phyloP scores from a whole-genome alignment of 2,329 filamentous ascomycete genomes.

The Colletotrichum tofieldiae region DNA sequence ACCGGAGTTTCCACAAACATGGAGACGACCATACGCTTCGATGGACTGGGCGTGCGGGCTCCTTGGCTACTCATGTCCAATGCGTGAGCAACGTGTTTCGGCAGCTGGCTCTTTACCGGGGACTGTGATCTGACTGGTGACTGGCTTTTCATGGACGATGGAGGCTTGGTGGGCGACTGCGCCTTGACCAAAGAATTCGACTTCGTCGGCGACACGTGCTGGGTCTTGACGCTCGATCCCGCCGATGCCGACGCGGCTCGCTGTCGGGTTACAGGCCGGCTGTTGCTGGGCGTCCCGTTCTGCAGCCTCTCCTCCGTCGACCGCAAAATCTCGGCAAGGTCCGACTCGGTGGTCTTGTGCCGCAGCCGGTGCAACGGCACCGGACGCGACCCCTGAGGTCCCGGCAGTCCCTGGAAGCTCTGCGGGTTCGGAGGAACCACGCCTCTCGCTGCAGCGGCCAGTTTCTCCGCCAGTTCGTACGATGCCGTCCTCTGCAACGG shows the following conservation, averaged over 20 bases:
- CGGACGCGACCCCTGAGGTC: constrained; percentile 34
- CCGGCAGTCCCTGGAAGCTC: constrained; percentile 19
- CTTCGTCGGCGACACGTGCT: constrained; percentile 26
- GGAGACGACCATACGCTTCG: constrained; percentile 17
- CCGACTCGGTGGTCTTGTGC: constrained; percentile 61
- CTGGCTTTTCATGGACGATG: constrained; percentile 13
- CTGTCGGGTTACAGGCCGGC: constrained; percentile 48
- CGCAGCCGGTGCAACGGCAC: constrained; percentile 45
- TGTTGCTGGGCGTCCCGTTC: constrained; percentile 54
- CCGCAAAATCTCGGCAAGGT: constrained; percentile 66
- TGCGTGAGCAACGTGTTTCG: constrained; percentile 22
- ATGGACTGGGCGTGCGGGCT: constrained; percentile 31
- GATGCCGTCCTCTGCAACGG: constrained; percentile 39
- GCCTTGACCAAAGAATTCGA: constrained; percentile 15
- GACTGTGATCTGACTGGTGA: constrained; percentile 1
- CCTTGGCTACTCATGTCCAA: background rate
- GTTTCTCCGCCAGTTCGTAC: constrained; percentile 42
- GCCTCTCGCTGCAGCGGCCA: constrained; percentile 42
- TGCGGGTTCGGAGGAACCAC: constrained; percentile 32
- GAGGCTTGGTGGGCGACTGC: background rate
- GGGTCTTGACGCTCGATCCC: constrained; percentile 39
- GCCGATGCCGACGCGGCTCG: constrained; percentile 49
- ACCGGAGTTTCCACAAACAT: constrained; percentile 18
- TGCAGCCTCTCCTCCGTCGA: constrained; percentile 68
- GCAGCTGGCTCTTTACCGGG: background rate